Base-by-base conservation (phyloP, 805 yeast genomes). In the Zygoascus ofunaensis region DNA sequence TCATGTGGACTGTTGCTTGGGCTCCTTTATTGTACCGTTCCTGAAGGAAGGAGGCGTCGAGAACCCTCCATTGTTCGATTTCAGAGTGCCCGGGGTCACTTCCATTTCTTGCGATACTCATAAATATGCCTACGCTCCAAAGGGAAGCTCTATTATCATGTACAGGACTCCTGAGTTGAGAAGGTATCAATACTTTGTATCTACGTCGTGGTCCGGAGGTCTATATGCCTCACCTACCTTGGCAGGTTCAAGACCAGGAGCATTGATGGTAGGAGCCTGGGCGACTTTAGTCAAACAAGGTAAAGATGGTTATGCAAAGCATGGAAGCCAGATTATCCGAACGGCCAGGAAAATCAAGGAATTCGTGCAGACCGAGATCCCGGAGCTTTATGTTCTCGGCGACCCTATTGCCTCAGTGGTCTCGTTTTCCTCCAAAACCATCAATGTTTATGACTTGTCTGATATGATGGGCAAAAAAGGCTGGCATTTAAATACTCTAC, bases 31-130 rank as follows among this genome's bases (percentile, higher is more conserved):
- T 34, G 84, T 87, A 36, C 79, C 95, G 2, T 87, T 82, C 57
- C 73, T 84, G 66, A 79, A 76, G 47, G 74, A 75, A 46, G 74
- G 87, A 2, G 66, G 62, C 28, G 42, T 68, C 5, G 47, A 47
- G 18, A 60, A 55, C 10, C 51, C 53, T 4, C 82, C 83, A 4
- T 57, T 66, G 10, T 89, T 90, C 64, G 97, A 92, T 61, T 90
- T 90, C 66, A 69, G 90, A 51, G 71, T 87, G 2, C 82, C 86
- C 1, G 92, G 72, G 26, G 97, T 92, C n/a, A 92, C 97, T 0
- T 87, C 97, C 2, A 90, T 90, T 46, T 85, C 95, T n/a, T 92
- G 97, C 65, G 98, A 90, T 61, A 90, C 98, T n/a, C 98, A 90
- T 70, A 90, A 90, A 63, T 90, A 90, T 59, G 98, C 97, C 1